Evolutionary conservation across 768 basidiomycete species (phyloP), one percentile per base, ranked within the genome.

Genomic region (Udeniomyces megalosporus): DNA sequence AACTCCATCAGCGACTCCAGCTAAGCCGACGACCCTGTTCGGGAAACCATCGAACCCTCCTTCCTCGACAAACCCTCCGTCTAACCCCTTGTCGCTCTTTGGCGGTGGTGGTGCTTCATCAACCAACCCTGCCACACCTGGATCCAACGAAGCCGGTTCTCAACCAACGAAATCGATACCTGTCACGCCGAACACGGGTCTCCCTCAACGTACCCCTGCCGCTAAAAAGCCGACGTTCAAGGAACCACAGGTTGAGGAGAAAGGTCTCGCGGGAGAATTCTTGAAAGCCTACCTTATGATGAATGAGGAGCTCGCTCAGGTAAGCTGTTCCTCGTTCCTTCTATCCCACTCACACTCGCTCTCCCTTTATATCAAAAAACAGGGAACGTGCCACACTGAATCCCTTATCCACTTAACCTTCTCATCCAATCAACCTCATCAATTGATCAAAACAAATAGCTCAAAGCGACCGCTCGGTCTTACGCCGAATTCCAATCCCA

Each of bases 251-350:
- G 68, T 69, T 24, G n/a, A 64, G 29, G 67, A 68, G 59, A 66
- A 51, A 17, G 69, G 69, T 2, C 64, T 69, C 60, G 64, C 69
- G 0, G 69, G 69, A 15, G 67, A 69, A 58, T 69, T 68, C 60
- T 20, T 68, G 12, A 66, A 65, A 46, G 66, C 67, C 0, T 69
- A 66, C 47, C 42, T 66, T 1, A 26, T 62, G 2, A 46, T 67
- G 32, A 60, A 66, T 35, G 54, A 51, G 35, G 67, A 68, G 53
- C 52, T 69, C 1, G 65, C 65, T n/a, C 28, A 61, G 1, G 67
- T 69, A 48, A 38, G 66, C 51, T 1, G 0, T 8, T 7, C 42
- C 17, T 29, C 20, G 7, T 49, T 22, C 45, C n/a, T 4, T 1
- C 28, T 26, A 4, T 6, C 22, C 22, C 20, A 11, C 26, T 22